Evolutionary conservation across 1,139 yeast species (phyloP), one percentile per base, ranked within the genome.

Genomic region (Meyerozyma elateridarum): DNA sequence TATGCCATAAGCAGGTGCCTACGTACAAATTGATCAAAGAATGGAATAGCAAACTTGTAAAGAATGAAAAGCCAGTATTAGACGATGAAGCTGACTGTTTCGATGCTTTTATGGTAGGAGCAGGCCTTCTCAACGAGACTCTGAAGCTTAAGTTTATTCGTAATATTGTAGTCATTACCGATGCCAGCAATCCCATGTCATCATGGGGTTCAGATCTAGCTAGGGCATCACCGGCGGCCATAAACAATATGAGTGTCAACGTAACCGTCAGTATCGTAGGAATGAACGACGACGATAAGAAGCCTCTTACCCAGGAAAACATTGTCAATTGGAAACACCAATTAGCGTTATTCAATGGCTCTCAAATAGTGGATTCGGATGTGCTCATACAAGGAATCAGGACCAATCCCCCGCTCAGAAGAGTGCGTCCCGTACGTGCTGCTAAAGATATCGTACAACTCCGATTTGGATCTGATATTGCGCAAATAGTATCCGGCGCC

Each of bases 151-250:
- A 58, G 34, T 65, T 52, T 40, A 41, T 48, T 1, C 41, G 72
- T n/a, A 63, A 58, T 41, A 49, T 79, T 19, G 61, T 71, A 20
- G 56, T 79, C 5, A 50, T 76, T 13, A 66, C 82, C 8, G 64
- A 24, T 5, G 71, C 57, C 1, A 42, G 39, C 15, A 28, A 37
- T 2, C 33, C 37, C 1, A 32, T 50, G 16, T 21, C 28, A 4
- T 37, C 51, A 5, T 41, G 37, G 24, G 44, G 47, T 3, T 15
- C 45, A 0, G 44, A 33, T 5, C 32, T 48, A 16, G 46, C 47
- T 3, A 41, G 32, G 6, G 43, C 48, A 2, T 37, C 53, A n/a
- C 41, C 44, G 5, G 32, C 27, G 14, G 49, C 53, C 22, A 40
- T 57, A 20, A 45, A 44, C 24, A 42, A 43, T 7, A 32, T 51